Conservation (phyloP, 2,329 filamentous ascomycete genomes). For the Hypoxylon sp. region DNA sequence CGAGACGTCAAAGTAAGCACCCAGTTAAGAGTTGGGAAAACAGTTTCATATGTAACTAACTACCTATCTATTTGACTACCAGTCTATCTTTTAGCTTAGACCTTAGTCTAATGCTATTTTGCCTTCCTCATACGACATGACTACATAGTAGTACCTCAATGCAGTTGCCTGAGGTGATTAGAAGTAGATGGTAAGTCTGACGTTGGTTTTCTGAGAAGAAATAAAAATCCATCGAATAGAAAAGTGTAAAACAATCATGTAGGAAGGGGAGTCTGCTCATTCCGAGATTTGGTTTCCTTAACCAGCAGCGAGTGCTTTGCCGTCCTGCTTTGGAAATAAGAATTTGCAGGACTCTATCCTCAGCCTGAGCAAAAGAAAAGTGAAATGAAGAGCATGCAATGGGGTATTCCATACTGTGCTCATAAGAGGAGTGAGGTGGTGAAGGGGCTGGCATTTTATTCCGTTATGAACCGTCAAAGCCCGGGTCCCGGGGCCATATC, state of each 20-base stretch:
- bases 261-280: not conserved
- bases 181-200: constrained; percentile 1
- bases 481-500: too few relatives aligned
- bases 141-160: not conserved
- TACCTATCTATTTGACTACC: constrained; percentile 23
- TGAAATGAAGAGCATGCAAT: not conserved
- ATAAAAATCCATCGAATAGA: not conserved
- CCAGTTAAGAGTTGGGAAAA: too few relatives aligned
- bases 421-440: not conserved
- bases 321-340: not conserved
- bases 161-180: not conserved
- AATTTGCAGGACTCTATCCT: not conserved
- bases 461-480: too few relatives aligned
- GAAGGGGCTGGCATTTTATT: not conserved
- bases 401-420: not conserved
- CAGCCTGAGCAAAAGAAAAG: not conserved
- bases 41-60: not conserved
- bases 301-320: too few relatives aligned
- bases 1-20: too few relatives aligned
- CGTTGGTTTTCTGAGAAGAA: not conserved
- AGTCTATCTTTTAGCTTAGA: constrained; percentile 4
- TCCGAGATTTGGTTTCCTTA: not conserved
- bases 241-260: not conserved
- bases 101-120: constrained; percentile 1
- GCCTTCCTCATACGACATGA: not conserved